Evolutionary conservation across 169 alveolate genomes (phyloP).

Genomic region (Miamiensis avidus): DNA sequence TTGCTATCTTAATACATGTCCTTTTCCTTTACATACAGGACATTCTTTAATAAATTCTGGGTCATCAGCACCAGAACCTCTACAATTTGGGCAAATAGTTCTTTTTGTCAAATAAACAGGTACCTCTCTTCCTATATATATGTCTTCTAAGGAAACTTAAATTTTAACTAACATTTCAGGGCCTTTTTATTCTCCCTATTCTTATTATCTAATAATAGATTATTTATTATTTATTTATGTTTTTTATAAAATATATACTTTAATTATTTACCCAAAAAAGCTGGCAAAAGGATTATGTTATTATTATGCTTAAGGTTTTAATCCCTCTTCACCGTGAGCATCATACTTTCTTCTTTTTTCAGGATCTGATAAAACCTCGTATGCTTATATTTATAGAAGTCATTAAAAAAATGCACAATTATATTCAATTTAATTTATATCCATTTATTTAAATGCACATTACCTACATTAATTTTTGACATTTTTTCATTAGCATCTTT

Average conservation of each 20-base stretch:
- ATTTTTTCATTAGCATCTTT: slow-evolving; percentile 58
- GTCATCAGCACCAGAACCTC: slow-evolving; percentile 83
- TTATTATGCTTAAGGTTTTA: slow-evolving; percentile 49
- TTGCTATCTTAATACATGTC: slow-evolving; percentile 55
- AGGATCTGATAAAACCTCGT: slow-evolving; percentile 76
- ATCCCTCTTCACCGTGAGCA: slow-evolving; percentile 75
- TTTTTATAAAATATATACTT: background rate
- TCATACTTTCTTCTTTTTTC: slow-evolving; percentile 77
- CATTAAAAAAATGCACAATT: background rate
- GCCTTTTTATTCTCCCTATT: slow-evolving; percentile 54
- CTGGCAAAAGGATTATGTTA: slow-evolving; percentile 60
- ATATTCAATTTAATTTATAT: no score
- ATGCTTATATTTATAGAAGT: slow-evolving; percentile 44
- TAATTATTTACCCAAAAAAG: slow-evolving; percentile 35
- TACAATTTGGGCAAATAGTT: slow-evolving; percentile 74
- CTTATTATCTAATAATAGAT: no score
- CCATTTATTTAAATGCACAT: no score
- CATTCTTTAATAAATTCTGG: slow-evolving; percentile 73
- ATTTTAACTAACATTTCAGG: slow-evolving; percentile 57
- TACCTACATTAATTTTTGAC: slow-evolving; percentile 57
- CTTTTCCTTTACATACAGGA: slow-evolving; percentile 74
- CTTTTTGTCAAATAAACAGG: slow-evolving; percentile 58
- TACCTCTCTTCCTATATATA: slow-evolving; percentile 70
- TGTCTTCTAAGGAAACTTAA: slow-evolving; percentile 71
- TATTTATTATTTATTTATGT: no score